Conservation (phyloP, 2,329 filamentous ascomycete species). For the Bipolaris cookei region DNA sequence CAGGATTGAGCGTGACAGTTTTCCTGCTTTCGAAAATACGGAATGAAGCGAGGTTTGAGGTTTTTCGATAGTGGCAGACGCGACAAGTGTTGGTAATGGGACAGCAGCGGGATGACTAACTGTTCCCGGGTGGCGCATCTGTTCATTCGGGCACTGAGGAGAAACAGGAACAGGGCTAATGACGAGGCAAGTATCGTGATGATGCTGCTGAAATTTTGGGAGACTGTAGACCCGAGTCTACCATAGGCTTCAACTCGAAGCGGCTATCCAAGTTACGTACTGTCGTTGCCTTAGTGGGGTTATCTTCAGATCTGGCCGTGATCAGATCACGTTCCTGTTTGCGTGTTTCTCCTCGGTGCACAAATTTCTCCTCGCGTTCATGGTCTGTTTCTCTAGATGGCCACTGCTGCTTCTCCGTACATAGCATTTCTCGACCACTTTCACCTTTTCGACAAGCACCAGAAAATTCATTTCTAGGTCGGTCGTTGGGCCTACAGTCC, state of each 20-base stretch:
- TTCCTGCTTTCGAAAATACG: slow-evolving; percentile 9
- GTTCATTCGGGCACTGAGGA: neutral
- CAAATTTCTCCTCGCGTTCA: neutral
- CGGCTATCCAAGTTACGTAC: neutral
- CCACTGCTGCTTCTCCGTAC: neutral
- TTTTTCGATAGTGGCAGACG: neutral
- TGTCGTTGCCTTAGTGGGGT: neutral
- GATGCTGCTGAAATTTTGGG: neutral
- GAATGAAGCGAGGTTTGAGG: neutral
- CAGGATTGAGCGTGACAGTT: slow-evolving; percentile 22
- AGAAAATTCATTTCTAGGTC: neutral
- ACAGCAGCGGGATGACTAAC: neutral
- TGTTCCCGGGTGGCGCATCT: neutral
- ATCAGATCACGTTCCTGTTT: neutral
- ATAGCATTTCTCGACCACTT: neutral
- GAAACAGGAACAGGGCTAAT: neutral
- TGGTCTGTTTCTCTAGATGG: neutral
- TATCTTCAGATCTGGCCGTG: neutral
- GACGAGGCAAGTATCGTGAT: neutral
- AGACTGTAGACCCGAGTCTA: neutral
- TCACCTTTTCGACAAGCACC: slow-evolving; percentile 6
- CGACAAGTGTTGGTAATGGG: neutral
- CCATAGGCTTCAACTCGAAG: neutral
- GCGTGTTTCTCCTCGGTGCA: neutral
- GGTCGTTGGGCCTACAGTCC: neutral